Evolutionary conservation across 495 filamentous ascomycete genomes (phyloP), one percentile per base, ranked within the genome.

Genomic region (Parathielavia hyrcaniae): DNA sequence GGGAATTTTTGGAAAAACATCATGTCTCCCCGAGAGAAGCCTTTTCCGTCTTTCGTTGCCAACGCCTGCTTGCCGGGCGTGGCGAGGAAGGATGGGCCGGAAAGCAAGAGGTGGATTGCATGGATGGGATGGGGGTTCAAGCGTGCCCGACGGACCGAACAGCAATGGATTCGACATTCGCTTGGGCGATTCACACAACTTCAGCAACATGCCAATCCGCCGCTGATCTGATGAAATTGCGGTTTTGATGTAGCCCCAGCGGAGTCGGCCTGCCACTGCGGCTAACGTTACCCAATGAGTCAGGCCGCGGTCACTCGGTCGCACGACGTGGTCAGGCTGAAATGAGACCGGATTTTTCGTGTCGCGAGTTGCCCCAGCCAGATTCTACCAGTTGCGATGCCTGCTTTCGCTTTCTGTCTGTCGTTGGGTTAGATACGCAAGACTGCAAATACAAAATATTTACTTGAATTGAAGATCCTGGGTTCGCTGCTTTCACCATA

Each of bases 1-100:
- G 64, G 67, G 67, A 69, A 69, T 67, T 69, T 69, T 67, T 69
- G 67, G 62, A 48, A 66, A 58, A 39, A 55, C 35, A 39, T 52
- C 26, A 32, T 53, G 59, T 48, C 50, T 58, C 57, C n/a, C 43
- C 38, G 20, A 32, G 54, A 50, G 46, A 50, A 48, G 5, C 17
- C 20, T n/a, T 23, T 45, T 50, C 23, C 36, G 16, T 61, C 61
- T 67, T 69, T 69, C 67, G 46, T 64, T 67, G 67, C 65, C 62
- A 55, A 64, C 65, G 63, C 23, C 59, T 58, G 55, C 55, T 64
- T 44, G 45, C 38, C 62, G 59, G 36, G 56, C 57, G 67, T 66
- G 65, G 67, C 60, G 53, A 67, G 57, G 67, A 66, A 65, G 67
- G 59, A 59, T 50, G n/a, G 50, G 39, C n/a, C 16, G 14, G 46